phyloP scores from a whole-genome alignment of 495 filamentous ascomycete species.

The Astrocystis sublimbata region DNA sequence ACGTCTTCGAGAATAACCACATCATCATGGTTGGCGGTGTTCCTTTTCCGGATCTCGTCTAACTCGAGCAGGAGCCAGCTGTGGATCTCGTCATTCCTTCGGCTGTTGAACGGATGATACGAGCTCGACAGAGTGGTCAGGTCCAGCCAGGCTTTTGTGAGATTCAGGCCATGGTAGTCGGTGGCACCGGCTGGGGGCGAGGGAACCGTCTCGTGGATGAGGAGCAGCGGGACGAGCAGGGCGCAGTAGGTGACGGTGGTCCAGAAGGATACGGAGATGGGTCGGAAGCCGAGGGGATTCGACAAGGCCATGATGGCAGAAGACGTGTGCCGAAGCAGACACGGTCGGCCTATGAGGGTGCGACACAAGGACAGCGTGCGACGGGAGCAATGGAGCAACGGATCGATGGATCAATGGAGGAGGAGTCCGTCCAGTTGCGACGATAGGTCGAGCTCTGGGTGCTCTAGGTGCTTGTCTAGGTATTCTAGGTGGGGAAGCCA shows the following conservation, averaged over 20 bases:
- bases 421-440: neutral
- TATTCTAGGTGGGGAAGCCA: constrained; percentile 10
- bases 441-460: neutral
- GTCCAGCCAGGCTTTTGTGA: constrained; percentile 85
- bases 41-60: constrained; percentile 62
- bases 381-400: too few species aligned
- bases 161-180: constrained; percentile 64
- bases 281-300: constrained; percentile 54
- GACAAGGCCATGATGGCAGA: constrained; percentile 35
- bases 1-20: constrained; percentile 77
- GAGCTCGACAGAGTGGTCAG: constrained; percentile 69
- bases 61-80: constrained; percentile 75
- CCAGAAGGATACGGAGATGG: constrained; percentile 72
- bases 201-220: constrained; percentile 75
- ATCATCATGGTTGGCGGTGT: constrained; percentile 38
- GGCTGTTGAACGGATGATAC: constrained; percentile 88
- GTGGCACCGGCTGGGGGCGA: constrained; percentile 59
- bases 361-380: neutral
- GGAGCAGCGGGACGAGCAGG: constrained; percentile 66
- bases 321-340: constrained; percentile 12
- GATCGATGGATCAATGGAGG: too few species aligned
- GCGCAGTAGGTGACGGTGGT: constrained; percentile 69
- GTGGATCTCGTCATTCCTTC: constrained; percentile 75
- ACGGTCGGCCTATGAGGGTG: constrained; percentile 21
- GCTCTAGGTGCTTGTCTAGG: too few species aligned